These are phyloP conservation scores for Aspergillus ruber DNA, from an alignment of 2,329 filamentous ascomycete genomes.

Conservation along the genomic window DNA sequence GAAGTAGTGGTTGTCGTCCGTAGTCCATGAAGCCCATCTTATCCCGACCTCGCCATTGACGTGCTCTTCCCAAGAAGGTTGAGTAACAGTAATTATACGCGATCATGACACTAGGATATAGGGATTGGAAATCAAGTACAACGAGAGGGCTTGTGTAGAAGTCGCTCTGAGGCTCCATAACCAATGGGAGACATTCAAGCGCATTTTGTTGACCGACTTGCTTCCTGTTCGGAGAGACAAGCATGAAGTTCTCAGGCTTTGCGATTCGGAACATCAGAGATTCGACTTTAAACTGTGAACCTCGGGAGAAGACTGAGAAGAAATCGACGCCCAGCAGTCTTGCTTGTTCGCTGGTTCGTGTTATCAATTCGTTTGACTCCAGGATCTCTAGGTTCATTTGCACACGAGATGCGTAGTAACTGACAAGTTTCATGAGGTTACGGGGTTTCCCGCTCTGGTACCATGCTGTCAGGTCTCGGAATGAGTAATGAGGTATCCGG, in stretches of 20 bases:
- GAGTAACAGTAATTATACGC: conserved; percentile 99
- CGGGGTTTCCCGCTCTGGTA: conserved; percentile 62
- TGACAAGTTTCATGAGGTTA: conserved; percentile 66
- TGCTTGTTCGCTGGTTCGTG: conserved; percentile 89
- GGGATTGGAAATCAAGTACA: conserved; percentile 89
- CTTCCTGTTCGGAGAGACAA: conserved; percentile 82
- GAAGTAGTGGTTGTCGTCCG: conserved; percentile 64
- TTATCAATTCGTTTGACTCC: conserved; percentile 79
- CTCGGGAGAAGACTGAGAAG: conserved; percentile 88
- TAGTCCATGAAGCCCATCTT: conserved; percentile 95
- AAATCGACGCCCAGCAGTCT: conserved; percentile 91
- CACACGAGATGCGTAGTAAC: conserved; percentile 70
- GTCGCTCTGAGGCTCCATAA: conserved; percentile 94
- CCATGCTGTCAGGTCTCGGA: conserved; percentile 74
- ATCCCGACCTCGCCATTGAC: conserved; percentile 80
- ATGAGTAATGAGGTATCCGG: conserved; percentile 80
- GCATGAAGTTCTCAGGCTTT: conserved; percentile 88
- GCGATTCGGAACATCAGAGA: conserved; percentile 98
- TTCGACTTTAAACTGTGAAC: conserved; percentile 97
- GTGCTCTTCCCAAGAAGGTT: conserved; percentile 81
- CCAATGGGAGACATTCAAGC: conserved; percentile 84
- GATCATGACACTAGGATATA: conserved; percentile 98
- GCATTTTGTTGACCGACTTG: conserved; percentile 94
- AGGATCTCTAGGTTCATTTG: conserved; percentile 84
- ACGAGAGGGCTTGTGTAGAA: conserved; percentile 88